phyloP scores from a whole-genome alignment of 768 basidiomycete genomes.

The Pleurotus cornucopiae region DNA sequence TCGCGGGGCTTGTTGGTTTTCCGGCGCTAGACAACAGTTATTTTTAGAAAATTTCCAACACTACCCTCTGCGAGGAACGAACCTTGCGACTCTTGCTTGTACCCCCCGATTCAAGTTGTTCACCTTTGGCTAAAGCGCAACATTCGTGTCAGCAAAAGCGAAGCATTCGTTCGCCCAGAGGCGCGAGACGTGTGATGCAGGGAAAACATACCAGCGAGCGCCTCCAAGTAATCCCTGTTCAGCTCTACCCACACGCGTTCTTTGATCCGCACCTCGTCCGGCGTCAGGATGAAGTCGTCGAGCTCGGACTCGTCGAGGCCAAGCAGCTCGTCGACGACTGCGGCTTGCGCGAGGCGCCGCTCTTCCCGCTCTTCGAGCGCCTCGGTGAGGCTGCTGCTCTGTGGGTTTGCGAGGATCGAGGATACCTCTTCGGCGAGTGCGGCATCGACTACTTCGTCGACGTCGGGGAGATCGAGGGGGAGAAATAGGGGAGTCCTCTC shows the following conservation, averaged over 20 bases:
- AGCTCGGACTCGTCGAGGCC: constrained; percentile 92
- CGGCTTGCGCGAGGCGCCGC: constrained; percentile 43
- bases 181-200: background rate
- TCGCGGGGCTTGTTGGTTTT: constrained; percentile 71
- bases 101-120: constrained; percentile 39
- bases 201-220: constrained; percentile 64
- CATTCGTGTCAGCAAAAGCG: constrained; percentile 39
- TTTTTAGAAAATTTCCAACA: constrained; percentile 22
- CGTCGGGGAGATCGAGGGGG: constrained; percentile 16
- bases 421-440: constrained; percentile 69
- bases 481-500: constrained; percentile 7
- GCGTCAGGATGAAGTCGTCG: constrained; percentile 70
- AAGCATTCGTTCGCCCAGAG: constrained; percentile 3
- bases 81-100: constrained; percentile 72
- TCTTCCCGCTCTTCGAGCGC: constrained; percentile 69
- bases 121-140: constrained; percentile 57
- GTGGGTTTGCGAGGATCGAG: constrained; percentile 56
- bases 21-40: constrained; percentile 47
- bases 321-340: constrained; percentile 55
- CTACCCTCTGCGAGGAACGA: constrained; percentile 43
- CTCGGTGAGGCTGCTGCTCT: constrained; percentile 52
- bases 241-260: constrained; percentile 93
- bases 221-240: constrained; percentile 87
- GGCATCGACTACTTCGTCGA: constrained; percentile 60
- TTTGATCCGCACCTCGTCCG: constrained; percentile 80